A percentile compares a stretch with the other conserved stretches of the same genome.
These are phyloP conservation scores for Vitis hybrid DNA, from an alignment of 177 flowering plant genomes.

Conservation along the genomic window DNA sequence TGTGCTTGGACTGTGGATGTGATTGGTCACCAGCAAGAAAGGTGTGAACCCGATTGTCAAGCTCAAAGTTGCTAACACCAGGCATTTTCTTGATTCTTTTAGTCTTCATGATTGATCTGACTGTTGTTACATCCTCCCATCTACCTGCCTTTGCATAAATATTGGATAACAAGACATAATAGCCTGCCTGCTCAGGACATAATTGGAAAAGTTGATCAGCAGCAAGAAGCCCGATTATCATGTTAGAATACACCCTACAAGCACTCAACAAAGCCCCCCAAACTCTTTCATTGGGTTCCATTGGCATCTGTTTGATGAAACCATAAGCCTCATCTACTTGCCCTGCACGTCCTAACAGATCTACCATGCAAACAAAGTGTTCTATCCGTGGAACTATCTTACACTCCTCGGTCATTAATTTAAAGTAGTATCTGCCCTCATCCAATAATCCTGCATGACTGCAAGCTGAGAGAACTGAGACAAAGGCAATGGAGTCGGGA, in stretches of 20 bases:
- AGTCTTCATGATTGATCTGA: constrained; percentile 49
- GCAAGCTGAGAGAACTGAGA: constrained; percentile 65
- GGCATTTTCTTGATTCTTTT: constrained; percentile 52
- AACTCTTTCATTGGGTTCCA: constrained; percentile 62
- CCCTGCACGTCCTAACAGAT: constrained; percentile 66
- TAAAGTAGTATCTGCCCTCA: constrained; percentile 42
- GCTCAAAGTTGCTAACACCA: constrained; percentile 61
- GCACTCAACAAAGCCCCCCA: constrained; percentile 75
- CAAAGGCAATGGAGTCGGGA: constrained; percentile 69
- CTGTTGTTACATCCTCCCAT: constrained; percentile 54
- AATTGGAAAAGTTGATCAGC: constrained; percentile 58
- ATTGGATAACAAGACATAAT: constrained; percentile 66
- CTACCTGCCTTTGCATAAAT: constrained; percentile 72
- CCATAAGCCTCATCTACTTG: constrained; percentile 59
- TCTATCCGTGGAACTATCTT: constrained; percentile 49
- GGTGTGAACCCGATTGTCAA: constrained; percentile 34
- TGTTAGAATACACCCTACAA: constrained; percentile 50
- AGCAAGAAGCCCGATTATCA: constrained; percentile 49
- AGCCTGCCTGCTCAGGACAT: constrained; percentile 62
- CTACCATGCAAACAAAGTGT: constrained; percentile 70
- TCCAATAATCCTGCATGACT: constrained; percentile 61
- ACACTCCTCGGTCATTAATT: constrained; percentile 44
- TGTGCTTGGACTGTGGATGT: constrained; percentile 48
- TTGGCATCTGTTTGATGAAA: constrained; percentile 50
- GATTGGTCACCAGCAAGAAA: constrained; percentile 64